A percentile compares a stretch with the other conserved stretches of the same genome.
These are phyloP conservation scores for Tephrocybe sp. DNA, from an alignment of 768 basidiomycete species.

Conservation along the genomic window DNA sequence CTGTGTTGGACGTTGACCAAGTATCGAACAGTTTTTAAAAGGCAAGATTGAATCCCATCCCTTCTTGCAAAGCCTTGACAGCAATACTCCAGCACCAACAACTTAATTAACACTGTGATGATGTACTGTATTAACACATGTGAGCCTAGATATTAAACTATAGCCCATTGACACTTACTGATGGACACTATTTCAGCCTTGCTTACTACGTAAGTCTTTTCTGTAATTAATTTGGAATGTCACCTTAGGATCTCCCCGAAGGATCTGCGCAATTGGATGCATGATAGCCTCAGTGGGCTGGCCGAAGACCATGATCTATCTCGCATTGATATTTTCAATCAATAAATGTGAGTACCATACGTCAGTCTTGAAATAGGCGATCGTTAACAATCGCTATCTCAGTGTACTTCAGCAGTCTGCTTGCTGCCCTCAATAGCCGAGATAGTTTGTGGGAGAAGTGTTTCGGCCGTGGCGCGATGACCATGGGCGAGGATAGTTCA, in stretches of 20 bases:
- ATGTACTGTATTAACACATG: neutral
- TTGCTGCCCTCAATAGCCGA: neutral
- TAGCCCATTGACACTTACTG: too few relatives aligned
- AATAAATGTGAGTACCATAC: neutral
- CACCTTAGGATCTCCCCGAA: neutral
- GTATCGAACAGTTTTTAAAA: neutral
- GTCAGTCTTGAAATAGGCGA: neutral
- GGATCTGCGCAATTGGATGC: neutral
- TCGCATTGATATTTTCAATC: neutral
- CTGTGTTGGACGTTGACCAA: neutral
- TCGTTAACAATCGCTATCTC: neutral
- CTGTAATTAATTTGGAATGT: neutral
- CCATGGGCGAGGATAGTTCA: too few relatives aligned
- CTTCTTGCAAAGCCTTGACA: neutral
- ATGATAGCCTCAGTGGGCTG: conserved; percentile 1
- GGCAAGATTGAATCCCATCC: neutral
- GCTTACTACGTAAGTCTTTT: neutral
- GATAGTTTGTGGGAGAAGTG: neutral
- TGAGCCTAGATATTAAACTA: neutral
- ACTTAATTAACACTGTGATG: neutral
- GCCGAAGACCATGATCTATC: neutral
- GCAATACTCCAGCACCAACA: neutral
- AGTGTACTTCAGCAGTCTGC: neutral
- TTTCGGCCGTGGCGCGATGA: neutral
- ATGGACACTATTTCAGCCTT: neutral